These are phyloP conservation scores for Thalassiosira allenii DNA, from an alignment of 352 stramenopile genomes.

Conservation along the genomic window DNA sequence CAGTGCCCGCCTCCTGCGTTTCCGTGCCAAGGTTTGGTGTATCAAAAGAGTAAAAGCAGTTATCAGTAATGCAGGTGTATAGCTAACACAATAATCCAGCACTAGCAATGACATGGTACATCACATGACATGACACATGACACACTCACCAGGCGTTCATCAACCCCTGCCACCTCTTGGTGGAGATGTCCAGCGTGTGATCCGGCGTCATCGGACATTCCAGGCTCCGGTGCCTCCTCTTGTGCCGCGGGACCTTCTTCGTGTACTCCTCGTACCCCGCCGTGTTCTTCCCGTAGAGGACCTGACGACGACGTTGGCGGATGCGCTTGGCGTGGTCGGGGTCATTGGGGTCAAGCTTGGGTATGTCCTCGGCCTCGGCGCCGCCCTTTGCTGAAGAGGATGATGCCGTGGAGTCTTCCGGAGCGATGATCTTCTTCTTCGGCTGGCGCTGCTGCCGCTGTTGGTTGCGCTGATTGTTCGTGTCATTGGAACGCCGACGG, in stretches of 20 bases:
- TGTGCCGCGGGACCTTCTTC: constrained; percentile 66
- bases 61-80: too few relatives aligned
- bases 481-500: too few relatives aligned
- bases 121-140: neutral
- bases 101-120: too few relatives aligned
- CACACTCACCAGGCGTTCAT: constrained; percentile 77
- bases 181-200: constrained; percentile 74
- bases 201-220: constrained; percentile 79
- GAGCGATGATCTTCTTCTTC: constrained; percentile 16
- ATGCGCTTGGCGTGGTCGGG: constrained; percentile 66
- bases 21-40: too few relatives aligned
- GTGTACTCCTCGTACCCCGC: constrained; percentile 78
- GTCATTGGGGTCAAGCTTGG: constrained; percentile 63
- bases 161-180: constrained; percentile 76
- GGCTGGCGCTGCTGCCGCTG: constrained; percentile 2
- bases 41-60: too few relatives aligned
- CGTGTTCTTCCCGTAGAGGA: constrained; percentile 83
- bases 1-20: constrained; percentile 69
- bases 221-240: constrained; percentile 62
- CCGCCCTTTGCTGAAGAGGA: neutral
- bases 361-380: constrained; percentile 1
- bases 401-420: constrained; percentile 13
- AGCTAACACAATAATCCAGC: too few relatives aligned
- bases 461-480: constrained; percentile 20
- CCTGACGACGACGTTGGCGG: constrained; percentile 65